Evolutionary conservation across 129 eudicot species (phyloP).

Genomic region (Mikania micrantha): DNA sequence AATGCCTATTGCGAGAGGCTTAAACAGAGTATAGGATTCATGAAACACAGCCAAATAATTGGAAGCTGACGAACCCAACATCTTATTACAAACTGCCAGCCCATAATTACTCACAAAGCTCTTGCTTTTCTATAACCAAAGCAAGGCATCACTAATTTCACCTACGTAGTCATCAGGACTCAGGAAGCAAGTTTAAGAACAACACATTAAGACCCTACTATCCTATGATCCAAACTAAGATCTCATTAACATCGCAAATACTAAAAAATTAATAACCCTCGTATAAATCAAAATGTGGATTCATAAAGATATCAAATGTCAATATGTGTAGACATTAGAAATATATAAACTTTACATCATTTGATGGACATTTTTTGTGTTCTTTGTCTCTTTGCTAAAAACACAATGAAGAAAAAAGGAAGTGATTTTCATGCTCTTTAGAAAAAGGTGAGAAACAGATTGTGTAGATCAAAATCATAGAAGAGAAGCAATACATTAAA

Average conservation of each 20-base stretch:
- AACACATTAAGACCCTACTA: not conserved
- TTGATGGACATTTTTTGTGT: not conserved
- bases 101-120: not conserved
- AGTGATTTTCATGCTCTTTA: slow-evolving; percentile 5
- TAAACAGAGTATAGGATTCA: not conserved
- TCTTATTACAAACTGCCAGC: not conserved
- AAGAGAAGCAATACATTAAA: not conserved
- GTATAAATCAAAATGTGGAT: not conserved
- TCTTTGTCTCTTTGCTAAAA: not conserved
- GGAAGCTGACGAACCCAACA: not conserved
- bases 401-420: not conserved
- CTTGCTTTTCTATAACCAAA: slow-evolving; percentile 1
- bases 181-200: not conserved
- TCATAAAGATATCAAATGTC: not conserved
- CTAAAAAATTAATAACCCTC: not conserved
- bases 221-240: not conserved
- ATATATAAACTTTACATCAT: not conserved
- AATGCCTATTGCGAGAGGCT: not conserved
- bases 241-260: not conserved
- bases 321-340: not conserved
- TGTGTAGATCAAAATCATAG: not conserved
- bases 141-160: not conserved
- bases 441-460: not conserved
- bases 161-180: not conserved
- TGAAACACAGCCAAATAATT: not conserved